Conservation (phyloP, 192 early-diverging fungal species). For the Coemansia sp. region DNA sequence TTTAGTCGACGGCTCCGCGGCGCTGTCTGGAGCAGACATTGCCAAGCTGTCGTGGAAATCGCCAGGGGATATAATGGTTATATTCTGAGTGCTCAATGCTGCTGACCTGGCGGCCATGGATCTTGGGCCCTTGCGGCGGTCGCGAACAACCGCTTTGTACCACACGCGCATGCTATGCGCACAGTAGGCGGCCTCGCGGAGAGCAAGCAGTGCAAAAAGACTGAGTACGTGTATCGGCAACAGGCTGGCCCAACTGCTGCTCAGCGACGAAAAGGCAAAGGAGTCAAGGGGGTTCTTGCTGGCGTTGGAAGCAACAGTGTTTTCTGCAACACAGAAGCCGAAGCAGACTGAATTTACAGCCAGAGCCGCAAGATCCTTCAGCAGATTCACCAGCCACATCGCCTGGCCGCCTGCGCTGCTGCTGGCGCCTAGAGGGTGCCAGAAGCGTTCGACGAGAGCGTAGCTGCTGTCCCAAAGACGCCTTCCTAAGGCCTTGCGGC, state of each 20-base stretch:
- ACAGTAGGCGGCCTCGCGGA: conserved; percentile 25
- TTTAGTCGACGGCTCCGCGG: too few species aligned
- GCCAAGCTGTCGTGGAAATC: too few species aligned
- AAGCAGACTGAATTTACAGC: too few species aligned
- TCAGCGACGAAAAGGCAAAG: not conserved
- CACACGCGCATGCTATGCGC: conserved; percentile 39
- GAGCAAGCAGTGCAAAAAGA: conserved; percentile 8
- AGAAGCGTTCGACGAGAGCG: too few species aligned
- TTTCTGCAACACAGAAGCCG: too few species aligned
- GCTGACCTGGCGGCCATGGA: conserved; percentile 4
- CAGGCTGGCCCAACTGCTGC: too few species aligned
- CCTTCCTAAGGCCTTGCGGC: not conserved
- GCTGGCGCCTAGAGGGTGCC: too few species aligned
- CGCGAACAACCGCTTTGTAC: conserved; percentile 32
- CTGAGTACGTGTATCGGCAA: conserved; percentile 26
- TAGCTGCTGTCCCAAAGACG: too few species aligned
- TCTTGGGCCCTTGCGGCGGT: conserved; percentile 27
- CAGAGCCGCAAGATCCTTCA: too few species aligned
- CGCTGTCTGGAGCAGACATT: too few species aligned
- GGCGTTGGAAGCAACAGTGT: not conserved
- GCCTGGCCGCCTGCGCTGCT: too few species aligned
- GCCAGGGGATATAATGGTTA: too few species aligned
- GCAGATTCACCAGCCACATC: not conserved
- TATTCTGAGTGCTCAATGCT: not conserved
- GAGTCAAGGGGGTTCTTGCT: not conserved